Base-by-base conservation (phyloP, 192 early-diverging fungal genomes). In the Coemansia sp. region DNA sequence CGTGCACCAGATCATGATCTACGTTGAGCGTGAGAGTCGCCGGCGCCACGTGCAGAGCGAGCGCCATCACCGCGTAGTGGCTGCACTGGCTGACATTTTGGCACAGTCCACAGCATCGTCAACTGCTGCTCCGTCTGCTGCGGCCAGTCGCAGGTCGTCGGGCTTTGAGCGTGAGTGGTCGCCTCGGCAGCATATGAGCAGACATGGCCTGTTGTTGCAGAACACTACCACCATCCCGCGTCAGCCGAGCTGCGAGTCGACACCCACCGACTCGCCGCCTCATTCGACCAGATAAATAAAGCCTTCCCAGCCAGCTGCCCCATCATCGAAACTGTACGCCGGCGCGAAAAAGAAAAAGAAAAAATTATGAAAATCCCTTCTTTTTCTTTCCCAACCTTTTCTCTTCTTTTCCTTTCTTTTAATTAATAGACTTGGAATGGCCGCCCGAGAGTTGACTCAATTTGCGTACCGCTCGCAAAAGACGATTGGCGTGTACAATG, bases 41-140 rank as follows among this genome's bases (percentile, higher is more conserved):
- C 76, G 76, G 14, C 39, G 76, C n/a, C 66, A 72, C 43, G 22
- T 59, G 53, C 76, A 79, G 50, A 79, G 76, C 63, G 70, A 79
- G 48, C 62, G 76, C 3, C 76, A 79, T 56, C 58, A 67, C 62
- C 37, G 60, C 8, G 53, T 79, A 3, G 70, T 72, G 12, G 56
- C 60, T n/a, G 70, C 66, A 22, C 67, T 79, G 62, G 70, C 76
- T 4, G 67, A 72, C 18, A 68, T 79, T 19, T 60, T 71, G 61
- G 46, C 67, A 22, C 74, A 52, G 24, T 54, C 73, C 2, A 48
- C 63, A 21, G 46, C 59, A 34, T 48, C 67, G 5, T 34, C 68
- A 10, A 60, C 68, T 6, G 69, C 57, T 12, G 57, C 68, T 19
- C 57, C 57, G 32, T 71, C 68, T 8, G 53, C 62, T 5, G 52